These are phyloP conservation scores for Pseudocercospora vitis DNA, from an alignment of 2,329 filamentous ascomycete genomes.

Conservation along the genomic window DNA sequence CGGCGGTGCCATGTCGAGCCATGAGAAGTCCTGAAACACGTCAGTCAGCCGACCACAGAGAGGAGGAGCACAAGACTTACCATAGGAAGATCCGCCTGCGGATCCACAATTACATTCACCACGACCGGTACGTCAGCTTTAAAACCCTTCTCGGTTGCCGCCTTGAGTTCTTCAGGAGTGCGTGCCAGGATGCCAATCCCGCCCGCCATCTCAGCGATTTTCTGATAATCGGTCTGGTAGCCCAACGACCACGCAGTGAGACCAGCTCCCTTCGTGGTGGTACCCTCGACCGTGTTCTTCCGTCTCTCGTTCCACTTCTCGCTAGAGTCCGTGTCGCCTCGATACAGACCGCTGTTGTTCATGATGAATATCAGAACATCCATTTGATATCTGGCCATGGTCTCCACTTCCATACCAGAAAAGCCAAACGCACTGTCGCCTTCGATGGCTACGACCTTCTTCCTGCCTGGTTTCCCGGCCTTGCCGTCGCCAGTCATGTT, in stretches of 20 bases:
- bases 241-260: constrained; percentile 50
- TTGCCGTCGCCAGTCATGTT: constrained; percentile 46
- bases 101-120: constrained; percentile 57
- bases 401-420: constrained; percentile 57
- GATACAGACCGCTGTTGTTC: constrained; percentile 53
- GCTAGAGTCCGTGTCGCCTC: constrained; percentile 39
- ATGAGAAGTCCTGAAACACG: constrained; percentile 32
- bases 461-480: constrained; percentile 37
- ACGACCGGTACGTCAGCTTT: constrained; percentile 50
- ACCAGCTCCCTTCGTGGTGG: constrained; percentile 43
- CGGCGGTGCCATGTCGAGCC: constrained; percentile 34
- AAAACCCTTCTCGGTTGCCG: constrained; percentile 54
- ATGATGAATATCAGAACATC: constrained; percentile 41
- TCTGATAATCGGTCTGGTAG: constrained; percentile 58
- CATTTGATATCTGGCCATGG: constrained; percentile 56
- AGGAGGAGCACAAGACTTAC: constrained; percentile 18
- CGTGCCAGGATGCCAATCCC: constrained; percentile 55
- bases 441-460: constrained; percentile 58
- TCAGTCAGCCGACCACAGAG: constrained; percentile 14
- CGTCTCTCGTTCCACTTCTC: constrained; percentile 50
- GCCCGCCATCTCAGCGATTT: constrained; percentile 56
- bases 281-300: constrained; percentile 41
- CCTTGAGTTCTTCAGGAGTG: constrained; percentile 53
- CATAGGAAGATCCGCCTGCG: constrained; percentile 32
- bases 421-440: constrained; percentile 60